Conservation (phyloP, 1,284 basidiomycete genomes). For the Cutaneotrichosporon spelunceum region DNA sequence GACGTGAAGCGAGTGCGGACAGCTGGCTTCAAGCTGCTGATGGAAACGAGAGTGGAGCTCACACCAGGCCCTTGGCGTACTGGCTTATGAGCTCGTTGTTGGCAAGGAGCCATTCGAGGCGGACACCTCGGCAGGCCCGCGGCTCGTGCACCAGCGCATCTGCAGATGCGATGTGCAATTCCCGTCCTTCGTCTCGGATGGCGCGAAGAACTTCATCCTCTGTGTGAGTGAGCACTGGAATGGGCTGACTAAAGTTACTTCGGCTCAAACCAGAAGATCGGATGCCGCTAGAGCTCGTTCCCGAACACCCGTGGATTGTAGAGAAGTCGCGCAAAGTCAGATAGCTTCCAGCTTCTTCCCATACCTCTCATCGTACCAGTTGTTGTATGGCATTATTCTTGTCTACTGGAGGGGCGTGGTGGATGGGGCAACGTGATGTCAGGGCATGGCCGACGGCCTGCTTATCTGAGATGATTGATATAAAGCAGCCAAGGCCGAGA, state of each 20-base stretch:
- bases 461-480: no score
- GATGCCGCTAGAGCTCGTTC: conserved; percentile 70
- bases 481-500: no score
- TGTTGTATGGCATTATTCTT: conserved; percentile 2
- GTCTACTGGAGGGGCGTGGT: no score
- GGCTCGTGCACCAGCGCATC: conserved; percentile 39
- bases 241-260: conserved; percentile 61
- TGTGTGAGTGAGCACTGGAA: conserved; percentile 50
- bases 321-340: background rate
- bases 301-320: conserved; percentile 78
- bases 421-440: no score
- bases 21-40: background rate
- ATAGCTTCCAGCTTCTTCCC: background rate
- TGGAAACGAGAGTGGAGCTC: background rate
- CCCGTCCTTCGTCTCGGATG: conserved; percentile 60
- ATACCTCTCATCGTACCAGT: background rate
- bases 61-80: conserved; percentile 85
- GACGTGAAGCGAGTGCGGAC: background rate
- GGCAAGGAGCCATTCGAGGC: conserved; percentile 90
- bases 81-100: conserved; percentile 89
- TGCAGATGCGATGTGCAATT: conserved; percentile 68
- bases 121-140: conserved; percentile 27
- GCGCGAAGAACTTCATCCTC: conserved; percentile 64
- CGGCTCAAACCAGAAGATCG: conserved; percentile 76
- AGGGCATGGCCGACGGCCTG: no score